phyloP scores from a whole-genome alignment of 352 stramenopile genomes.

The Plasmopara viticola region DNA sequence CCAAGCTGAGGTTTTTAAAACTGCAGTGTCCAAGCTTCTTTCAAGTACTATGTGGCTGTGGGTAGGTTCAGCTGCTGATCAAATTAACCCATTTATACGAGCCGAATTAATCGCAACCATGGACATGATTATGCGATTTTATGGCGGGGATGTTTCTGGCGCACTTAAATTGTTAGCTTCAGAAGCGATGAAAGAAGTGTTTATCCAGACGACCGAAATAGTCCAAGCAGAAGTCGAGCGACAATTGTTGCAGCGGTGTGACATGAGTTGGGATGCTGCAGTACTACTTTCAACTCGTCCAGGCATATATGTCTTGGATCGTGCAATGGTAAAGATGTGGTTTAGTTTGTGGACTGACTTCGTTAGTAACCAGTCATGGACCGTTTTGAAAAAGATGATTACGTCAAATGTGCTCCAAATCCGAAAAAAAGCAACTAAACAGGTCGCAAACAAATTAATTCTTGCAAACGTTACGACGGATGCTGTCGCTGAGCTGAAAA shows the following conservation, averaged over 20 bases:
- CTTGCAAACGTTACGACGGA: slow-evolving; percentile 8
- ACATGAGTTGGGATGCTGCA: slow-evolving; percentile 7
- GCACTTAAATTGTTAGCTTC: slow-evolving; percentile 10
- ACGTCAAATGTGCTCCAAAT: slow-evolving; percentile 45
- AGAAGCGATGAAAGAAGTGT: slow-evolving; percentile 6
- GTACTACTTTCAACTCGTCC: slow-evolving; percentile 22
- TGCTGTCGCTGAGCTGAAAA: slow-evolving; percentile 23
- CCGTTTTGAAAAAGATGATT: slow-evolving; percentile 32
- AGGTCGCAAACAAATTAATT: slow-evolving; percentile 32
- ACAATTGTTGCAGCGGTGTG: slow-evolving; percentile 29
- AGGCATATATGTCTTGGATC: slow-evolving; percentile 41
- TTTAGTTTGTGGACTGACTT: slow-evolving; percentile 26
- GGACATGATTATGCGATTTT: slow-evolving; percentile 34
- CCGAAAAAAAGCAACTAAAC: slow-evolving; percentile 53
- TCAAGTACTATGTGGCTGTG: slow-evolving; percentile 46
- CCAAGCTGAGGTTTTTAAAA: slow-evolving; percentile 22
- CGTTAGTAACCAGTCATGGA: slow-evolving; percentile 7
- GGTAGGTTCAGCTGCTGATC: slow-evolving; percentile 14
- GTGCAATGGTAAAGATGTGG: slow-evolving; percentile 42
- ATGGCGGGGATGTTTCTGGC: slow-evolving; percentile 8
- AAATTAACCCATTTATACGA: slow-evolving; percentile 34
- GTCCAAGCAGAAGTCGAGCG: slow-evolving; percentile 26
- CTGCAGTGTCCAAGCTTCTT: slow-evolving; percentile 31
- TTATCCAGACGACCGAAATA: slow-evolving; percentile 9
- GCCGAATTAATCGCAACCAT: slow-evolving; percentile 48